Base-by-base conservation (phyloP, 1,139 yeast genomes). In the Taiozyma onychis region DNA sequence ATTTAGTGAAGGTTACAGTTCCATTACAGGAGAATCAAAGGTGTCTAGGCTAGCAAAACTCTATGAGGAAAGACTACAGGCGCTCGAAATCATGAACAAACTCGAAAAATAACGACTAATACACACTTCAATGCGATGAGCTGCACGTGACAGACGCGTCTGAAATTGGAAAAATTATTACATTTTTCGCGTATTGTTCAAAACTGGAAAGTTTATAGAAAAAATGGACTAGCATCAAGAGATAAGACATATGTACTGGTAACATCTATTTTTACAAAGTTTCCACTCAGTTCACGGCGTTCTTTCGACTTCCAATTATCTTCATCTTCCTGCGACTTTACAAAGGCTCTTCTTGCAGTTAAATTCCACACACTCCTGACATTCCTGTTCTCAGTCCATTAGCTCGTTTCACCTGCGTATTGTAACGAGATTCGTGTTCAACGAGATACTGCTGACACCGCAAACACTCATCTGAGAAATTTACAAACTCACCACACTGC, bases 21-120 rank as follows among this genome's bases (percentile, higher is more conserved):
- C 62, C 0, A 57, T 61, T 16, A 51, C 59, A 43, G 65, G 65
- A 2, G 52, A 59, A 41, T 54, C 52, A 48, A 61, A 61, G 44
- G 64, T 60, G n/a, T 56, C 47, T 10, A 58, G 52, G 24, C 47
- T 61, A 41, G 65, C 64, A 1, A 54, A 57, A 44, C 46, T 61
- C 14, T 61, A 61, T 41, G 65, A 61, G 43, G 63, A 61, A 48
- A 54, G 63, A 42, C 45, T 61, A 4, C 52, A 46, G 48, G 63
- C 62, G 6, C 44, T 58, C 3, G 49, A 58, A 39, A 50, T 57
- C 3, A 37, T 58, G 48, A 51, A 50, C 21, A 54, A 55, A 46
- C 44, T 58, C n/a, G 59, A 56, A 7, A 48, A 49, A 34, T 43
- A 44, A 47, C 5, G 22, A 35, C 22, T 18, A 35, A 35, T 35